These are phyloP conservation scores for Byssothecium circinans DNA, from an alignment of 2,329 filamentous ascomycete genomes.

Conservation along the genomic window DNA sequence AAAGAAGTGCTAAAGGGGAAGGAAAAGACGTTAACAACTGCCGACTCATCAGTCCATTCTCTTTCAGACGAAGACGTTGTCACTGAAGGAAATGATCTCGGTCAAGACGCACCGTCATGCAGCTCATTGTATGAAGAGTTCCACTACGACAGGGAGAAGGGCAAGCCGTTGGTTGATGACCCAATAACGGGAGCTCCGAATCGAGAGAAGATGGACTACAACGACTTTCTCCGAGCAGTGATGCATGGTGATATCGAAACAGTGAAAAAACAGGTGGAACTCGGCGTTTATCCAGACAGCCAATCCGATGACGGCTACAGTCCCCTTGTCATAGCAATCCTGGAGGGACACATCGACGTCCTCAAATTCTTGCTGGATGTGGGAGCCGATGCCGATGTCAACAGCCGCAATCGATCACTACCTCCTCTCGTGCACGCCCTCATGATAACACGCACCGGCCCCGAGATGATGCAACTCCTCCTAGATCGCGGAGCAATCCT, in stretches of 20 bases:
- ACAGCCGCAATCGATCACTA: constrained; percentile 6
- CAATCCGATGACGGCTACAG: constrained; percentile 11
- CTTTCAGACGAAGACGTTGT: too few relatives aligned
- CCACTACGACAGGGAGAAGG: not conserved
- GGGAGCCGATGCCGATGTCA: constrained; percentile 12
- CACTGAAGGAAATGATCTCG: not conserved
- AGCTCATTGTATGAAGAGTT: not conserved
- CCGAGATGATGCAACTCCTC: constrained; percentile 20
- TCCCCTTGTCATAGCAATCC: constrained; percentile 18
- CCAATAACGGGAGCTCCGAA: not conserved
- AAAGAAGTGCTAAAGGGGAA: not conserved
- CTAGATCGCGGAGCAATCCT: constrained; percentile 19
- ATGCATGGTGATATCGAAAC: constrained; percentile 9
- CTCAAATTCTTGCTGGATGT: constrained; percentile 18
- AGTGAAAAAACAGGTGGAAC: constrained; percentile 8
- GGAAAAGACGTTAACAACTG: too few relatives aligned
- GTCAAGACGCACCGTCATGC: not conserved
- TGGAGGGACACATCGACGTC: constrained; percentile 10
- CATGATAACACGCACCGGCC: constrained; percentile 2
- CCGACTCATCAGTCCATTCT: too few relatives aligned
- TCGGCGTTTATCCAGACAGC: constrained; percentile 12
- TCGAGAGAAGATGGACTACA: constrained; percentile 2
- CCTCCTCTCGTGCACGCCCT: constrained; percentile 19
- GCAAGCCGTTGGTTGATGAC: not conserved
- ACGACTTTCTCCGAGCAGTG: constrained; percentile 10